These are phyloP conservation scores for Debaryomyces fabryi DNA, from an alignment of 1,139 yeast species.

Conservation along the genomic window DNA sequence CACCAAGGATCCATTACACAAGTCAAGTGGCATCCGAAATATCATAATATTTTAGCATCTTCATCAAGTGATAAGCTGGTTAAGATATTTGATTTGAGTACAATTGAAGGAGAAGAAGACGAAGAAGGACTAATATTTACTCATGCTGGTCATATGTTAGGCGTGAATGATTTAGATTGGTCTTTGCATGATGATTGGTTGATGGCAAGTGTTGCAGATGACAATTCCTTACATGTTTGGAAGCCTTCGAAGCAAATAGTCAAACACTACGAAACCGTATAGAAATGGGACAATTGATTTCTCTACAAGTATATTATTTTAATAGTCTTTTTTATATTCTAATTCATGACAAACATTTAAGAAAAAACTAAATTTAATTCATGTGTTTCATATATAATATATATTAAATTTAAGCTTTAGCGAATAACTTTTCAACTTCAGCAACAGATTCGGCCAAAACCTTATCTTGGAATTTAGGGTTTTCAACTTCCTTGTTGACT, in stretches of 20 bases:
- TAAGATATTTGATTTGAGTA: conserved; percentile 65
- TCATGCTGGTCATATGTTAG: conserved; percentile 91
- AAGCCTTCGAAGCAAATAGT: conserved; percentile 48
- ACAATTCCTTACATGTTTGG: conserved; percentile 89
- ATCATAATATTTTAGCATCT: conserved; percentile 64
- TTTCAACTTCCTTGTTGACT: conserved; percentile 81
- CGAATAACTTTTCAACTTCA: conserved; percentile 86
- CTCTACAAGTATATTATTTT: not conserved
- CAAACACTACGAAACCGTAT: conserved; percentile 14
- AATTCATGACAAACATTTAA: conserved; percentile 14
- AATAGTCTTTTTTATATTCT: conserved; percentile 10
- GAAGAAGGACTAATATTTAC: conserved; percentile 55
- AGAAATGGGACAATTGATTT: not conserved
- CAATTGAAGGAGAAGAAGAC: conserved; percentile 35
- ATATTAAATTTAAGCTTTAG: conserved; percentile 36
- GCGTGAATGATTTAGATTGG: conserved; percentile 89
- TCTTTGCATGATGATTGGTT: conserved; percentile 78
- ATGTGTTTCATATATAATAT: conserved; percentile 5
- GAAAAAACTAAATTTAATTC: conserved; percentile 7
- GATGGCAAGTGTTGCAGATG: conserved; percentile 83
- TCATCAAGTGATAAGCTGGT: conserved; percentile 75
- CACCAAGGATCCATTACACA: conserved; percentile 69
- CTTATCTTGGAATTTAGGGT: conserved; percentile 92
- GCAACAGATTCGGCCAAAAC: conserved; percentile 88
- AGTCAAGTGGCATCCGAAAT: conserved; percentile 76